Conservation (phyloP, 345 rosid species). For the Rubroshorea leprosula region DNA sequence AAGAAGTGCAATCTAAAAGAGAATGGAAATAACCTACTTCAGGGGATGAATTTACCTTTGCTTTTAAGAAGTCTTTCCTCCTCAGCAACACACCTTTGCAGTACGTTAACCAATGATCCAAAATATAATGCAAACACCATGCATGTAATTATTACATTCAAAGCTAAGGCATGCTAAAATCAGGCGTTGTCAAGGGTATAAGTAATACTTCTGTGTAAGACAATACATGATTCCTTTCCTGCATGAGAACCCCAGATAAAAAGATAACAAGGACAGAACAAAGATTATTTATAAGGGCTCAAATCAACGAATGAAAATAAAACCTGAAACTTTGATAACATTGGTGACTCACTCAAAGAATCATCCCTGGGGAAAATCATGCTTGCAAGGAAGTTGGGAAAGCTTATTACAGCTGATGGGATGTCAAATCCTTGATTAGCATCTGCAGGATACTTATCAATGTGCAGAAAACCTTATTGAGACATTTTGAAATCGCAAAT, state of each 20-base stretch:
- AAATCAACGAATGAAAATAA: not conserved
- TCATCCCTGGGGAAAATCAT: slow-evolving; percentile 35
- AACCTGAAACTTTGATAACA: slow-evolving; percentile 65
- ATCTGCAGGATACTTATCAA: slow-evolving; percentile 96
- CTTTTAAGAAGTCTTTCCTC: slow-evolving; percentile 72
- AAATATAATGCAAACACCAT: slow-evolving; percentile 81
- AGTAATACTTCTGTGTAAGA: slow-evolving; percentile 89
- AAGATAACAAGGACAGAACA: too few species aligned
- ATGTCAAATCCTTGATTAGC: slow-evolving; percentile 98
- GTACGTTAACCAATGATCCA: slow-evolving; percentile 84
- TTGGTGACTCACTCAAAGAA: slow-evolving; percentile 30
- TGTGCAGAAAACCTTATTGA: slow-evolving; percentile 78
- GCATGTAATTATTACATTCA: slow-evolving; percentile 95
- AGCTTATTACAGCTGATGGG: slow-evolving; percentile 85
- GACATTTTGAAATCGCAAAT: slow-evolving; percentile 16
- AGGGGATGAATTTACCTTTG: slow-evolving; percentile 46
- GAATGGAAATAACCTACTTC: not conserved
- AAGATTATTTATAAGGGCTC: not conserved
- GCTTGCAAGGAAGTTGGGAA: slow-evolving; percentile 52
- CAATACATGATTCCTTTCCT: slow-evolving; percentile 58
- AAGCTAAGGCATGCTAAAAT: slow-evolving; percentile 99
- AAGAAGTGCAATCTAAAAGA: too few species aligned
- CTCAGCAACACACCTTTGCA: slow-evolving; percentile 62
- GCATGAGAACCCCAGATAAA: slow-evolving; percentile 25
- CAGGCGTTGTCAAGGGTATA: slow-evolving; percentile 90